Percentiles rank a stretch among this genome's conserved stretches.
These are phyloP conservation scores for Cubamyces lactineus DNA, from an alignment of 768 basidiomycete species.

Conservation along the genomic window DNA sequence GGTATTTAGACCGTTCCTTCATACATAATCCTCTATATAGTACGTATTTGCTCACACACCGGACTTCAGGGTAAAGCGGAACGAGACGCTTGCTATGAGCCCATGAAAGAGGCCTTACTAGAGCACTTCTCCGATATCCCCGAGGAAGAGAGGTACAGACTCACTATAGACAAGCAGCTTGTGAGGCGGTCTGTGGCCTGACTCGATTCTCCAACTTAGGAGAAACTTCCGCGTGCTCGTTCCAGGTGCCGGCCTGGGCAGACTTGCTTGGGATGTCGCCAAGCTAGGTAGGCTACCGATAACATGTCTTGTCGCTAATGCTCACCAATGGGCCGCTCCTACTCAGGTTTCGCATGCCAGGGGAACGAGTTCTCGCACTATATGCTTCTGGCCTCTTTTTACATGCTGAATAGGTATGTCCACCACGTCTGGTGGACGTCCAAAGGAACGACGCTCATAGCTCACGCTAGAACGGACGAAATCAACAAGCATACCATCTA, in stretches of 20 bases:
- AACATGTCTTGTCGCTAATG: neutral
- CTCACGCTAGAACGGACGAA: constrained; percentile 53
- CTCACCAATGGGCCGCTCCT: neutral
- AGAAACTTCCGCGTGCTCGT: constrained; percentile 73
- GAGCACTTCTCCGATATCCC: constrained; percentile 63
- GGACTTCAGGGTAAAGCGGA: constrained; percentile 68
- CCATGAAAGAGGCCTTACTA: constrained; percentile 77
- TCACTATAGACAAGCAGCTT: neutral
- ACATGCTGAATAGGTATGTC: constrained; percentile 81
- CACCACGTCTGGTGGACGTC: neutral
- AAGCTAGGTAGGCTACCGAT: constrained; percentile 57
- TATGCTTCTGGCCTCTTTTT: constrained; percentile 90
- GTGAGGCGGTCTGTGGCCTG: neutral
- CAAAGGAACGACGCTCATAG: neutral
- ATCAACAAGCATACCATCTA: constrained; percentile 77
- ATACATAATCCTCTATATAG: neutral
- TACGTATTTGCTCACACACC: neutral
- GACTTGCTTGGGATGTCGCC: constrained; percentile 88
- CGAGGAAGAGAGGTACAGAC: constrained; percentile 51
- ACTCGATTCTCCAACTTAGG: constrained; percentile 36
- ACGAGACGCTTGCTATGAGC: constrained; percentile 77
- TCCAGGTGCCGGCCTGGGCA: constrained; percentile 88
- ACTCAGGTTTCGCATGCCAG: constrained; percentile 82
- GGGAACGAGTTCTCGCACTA: constrained; percentile 97
- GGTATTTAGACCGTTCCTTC: constrained; percentile 42